Percentiles rank a stretch among this genome's conserved stretches.
Conservation (phyloP, 371 early-diverging fungal genomes). For the Lichtheimia ramosa region DNA sequence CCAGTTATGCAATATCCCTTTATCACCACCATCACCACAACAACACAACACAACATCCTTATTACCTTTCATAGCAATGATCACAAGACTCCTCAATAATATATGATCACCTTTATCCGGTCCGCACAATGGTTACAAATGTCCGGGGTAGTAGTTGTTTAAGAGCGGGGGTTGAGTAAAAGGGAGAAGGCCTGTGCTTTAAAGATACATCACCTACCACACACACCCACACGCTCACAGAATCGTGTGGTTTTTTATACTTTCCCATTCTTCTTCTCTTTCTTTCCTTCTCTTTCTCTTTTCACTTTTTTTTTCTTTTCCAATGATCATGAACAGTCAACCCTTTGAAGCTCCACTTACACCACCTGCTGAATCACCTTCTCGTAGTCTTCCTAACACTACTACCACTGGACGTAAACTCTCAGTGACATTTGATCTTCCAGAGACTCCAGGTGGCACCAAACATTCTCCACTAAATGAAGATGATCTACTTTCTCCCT, state of each 20-base stretch:
- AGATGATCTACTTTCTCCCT: slow-evolving; percentile 21
- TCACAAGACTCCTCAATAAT: too few species aligned
- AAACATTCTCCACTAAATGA: neutral
- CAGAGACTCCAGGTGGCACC: slow-evolving; percentile 12
- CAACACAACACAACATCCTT: too few species aligned
- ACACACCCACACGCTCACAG: too few species aligned
- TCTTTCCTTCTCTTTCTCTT: slow-evolving; percentile 1
- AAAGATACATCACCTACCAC: too few species aligned
- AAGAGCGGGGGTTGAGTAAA: too few species aligned
- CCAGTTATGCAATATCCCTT: too few species aligned
- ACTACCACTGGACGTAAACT: slow-evolving; percentile 13
- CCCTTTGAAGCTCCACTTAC: slow-evolving; percentile 10
- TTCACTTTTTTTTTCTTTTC: slow-evolving; percentile 4
- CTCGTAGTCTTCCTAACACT: neutral
- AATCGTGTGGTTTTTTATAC: too few species aligned
- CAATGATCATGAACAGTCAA: slow-evolving; percentile 3
- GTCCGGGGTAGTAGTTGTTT: neutral
- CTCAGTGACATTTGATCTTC: slow-evolving; percentile 45
- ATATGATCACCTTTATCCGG: neutral
- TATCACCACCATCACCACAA: too few species aligned
- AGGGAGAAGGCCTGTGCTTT: too few species aligned
- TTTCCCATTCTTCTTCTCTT: neutral
- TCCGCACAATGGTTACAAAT: neutral
- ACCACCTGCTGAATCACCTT: slow-evolving; percentile 4
- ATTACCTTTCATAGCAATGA: too few species aligned